Conservation (phyloP, 2,329 filamentous ascomycete species). For the Blumeriella jaapii region DNA sequence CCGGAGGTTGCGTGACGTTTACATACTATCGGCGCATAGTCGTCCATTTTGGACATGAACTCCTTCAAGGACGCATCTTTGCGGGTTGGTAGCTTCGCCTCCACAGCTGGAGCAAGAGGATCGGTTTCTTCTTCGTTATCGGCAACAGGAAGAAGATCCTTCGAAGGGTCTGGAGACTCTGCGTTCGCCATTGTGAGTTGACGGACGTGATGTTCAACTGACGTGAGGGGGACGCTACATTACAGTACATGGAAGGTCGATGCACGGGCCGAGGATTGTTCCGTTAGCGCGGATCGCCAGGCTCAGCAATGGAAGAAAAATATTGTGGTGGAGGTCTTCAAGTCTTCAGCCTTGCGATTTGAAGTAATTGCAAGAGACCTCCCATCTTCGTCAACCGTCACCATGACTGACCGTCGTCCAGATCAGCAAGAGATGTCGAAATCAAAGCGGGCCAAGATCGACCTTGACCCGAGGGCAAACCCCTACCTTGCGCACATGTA, state of each 20-base stretch:
- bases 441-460: conserved; percentile 35
- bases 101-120: conserved; percentile 38
- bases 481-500: conserved; percentile 90
- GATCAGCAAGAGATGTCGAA: conserved; percentile 35
- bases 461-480: conserved; percentile 49
- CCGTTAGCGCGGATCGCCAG: conserved; percentile 1
- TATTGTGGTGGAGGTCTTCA: no score
- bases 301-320: no score
- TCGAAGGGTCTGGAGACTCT: conserved; percentile 25
- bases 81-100: conserved; percentile 60
- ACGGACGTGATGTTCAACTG: background rate
- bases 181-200: conserved; percentile 21
- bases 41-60: conserved; percentile 93
- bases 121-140: conserved; percentile 28
- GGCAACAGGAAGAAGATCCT: conserved; percentile 22
- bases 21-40: conserved; percentile 90
- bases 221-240: background rate
- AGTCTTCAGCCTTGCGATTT: conserved; percentile 16
- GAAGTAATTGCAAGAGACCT: conserved; percentile 21
- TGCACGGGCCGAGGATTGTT: conserved; percentile 1
- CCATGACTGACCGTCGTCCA: conserved; percentile 46
- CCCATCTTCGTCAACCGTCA: conserved; percentile 14
- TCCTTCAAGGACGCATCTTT: conserved; percentile 90
- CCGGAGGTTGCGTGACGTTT: background rate
- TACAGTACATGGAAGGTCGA: background rate